These are phyloP conservation scores for Botrytis medusae DNA, from an alignment of 2,329 filamentous ascomycete genomes.

Conservation along the genomic window DNA sequence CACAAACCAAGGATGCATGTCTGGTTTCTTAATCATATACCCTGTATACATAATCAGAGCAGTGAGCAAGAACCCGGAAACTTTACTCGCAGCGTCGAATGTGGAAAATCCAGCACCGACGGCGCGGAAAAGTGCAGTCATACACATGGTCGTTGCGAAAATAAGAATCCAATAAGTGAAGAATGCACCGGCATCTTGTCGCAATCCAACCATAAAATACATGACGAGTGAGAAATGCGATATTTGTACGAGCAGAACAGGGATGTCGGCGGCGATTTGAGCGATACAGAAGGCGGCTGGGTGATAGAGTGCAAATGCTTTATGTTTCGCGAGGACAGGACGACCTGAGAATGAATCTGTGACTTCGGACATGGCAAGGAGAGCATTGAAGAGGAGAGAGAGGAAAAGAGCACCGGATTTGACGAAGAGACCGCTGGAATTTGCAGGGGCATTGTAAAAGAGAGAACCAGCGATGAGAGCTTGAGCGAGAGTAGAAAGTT, in stretches of 20 bases:
- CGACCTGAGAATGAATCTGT: conserved; percentile 61
- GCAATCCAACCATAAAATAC: conserved; percentile 64
- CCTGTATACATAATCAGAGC: conserved; percentile 61
- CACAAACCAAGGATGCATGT: conserved; percentile 63
- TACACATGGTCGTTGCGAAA: conserved; percentile 46
- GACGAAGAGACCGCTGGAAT: conserved; percentile 60
- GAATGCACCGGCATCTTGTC: conserved; percentile 52
- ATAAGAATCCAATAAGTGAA: conserved; percentile 61
- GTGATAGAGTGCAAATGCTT: conserved; percentile 56
- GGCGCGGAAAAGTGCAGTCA: conserved; percentile 48
- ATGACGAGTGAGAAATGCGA: conserved; percentile 56
- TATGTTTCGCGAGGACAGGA: conserved; percentile 59
- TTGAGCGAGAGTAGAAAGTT: conserved; percentile 56
- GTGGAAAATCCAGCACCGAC: conserved; percentile 60
- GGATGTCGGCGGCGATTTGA: conserved; percentile 54
- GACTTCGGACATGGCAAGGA: conserved; percentile 66
- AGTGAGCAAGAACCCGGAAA: conserved; percentile 51
- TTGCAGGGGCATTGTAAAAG: conserved; percentile 62
- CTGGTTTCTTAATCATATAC: conserved; percentile 60
- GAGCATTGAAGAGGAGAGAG: conserved; percentile 59
- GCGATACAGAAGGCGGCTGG: conserved; percentile 59
- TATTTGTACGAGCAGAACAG: conserved; percentile 58
- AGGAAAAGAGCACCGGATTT: conserved; percentile 66
- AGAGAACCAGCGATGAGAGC: conserved; percentile 64
- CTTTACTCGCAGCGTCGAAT: conserved; percentile 59